These are phyloP conservation scores for Aureobasidium melanogenum DNA, from an alignment of 2,329 filamentous ascomycete species.

Conservation along the genomic window DNA sequence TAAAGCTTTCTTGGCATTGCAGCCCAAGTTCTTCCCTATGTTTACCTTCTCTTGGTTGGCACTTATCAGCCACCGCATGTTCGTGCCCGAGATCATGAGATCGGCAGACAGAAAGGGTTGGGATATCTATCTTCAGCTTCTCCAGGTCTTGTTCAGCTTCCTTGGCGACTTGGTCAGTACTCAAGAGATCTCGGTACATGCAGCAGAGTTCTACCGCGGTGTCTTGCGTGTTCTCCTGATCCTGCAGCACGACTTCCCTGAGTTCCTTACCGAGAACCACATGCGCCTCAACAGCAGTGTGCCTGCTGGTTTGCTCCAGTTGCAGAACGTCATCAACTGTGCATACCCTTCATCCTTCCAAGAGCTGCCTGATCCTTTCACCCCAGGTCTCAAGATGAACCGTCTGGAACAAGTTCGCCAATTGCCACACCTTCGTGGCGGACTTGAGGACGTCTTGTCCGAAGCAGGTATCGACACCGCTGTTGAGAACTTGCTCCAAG, in stretches of 20 bases:
- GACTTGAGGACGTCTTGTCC: slow-evolving; percentile 46
- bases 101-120: slow-evolving; percentile 64
- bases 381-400: slow-evolving; percentile 66
- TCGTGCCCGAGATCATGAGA: slow-evolving; percentile 69
- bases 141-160: slow-evolving; percentile 41
- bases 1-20: slow-evolving; percentile 60
- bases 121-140: slow-evolving; percentile 61
- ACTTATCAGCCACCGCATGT: slow-evolving; percentile 73
- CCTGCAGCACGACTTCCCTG: slow-evolving; percentile 87
- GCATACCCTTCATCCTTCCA: slow-evolving; percentile 63
- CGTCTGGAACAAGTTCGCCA: slow-evolving; percentile 65
- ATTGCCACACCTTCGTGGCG: slow-evolving; percentile 55
- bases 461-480: slow-evolving; percentile 44
- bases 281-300: slow-evolving; percentile 72
- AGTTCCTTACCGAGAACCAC: slow-evolving; percentile 84
- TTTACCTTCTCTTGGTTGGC: slow-evolving; percentile 82
- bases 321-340: slow-evolving; percentile 80
- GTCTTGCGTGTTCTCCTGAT: slow-evolving; percentile 74
- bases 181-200: slow-evolving; percentile 56
- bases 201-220: slow-evolving; percentile 77
- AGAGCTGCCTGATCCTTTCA: slow-evolving; percentile 59
- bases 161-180: slow-evolving; percentile 73
- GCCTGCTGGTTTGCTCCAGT: slow-evolving; percentile 73
- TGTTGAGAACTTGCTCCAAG: slow-evolving; percentile 44
- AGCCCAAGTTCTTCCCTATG: slow-evolving; percentile 67